Conservation (phyloP, 768 basidiomycete genomes). For the Suillus lakei region DNA sequence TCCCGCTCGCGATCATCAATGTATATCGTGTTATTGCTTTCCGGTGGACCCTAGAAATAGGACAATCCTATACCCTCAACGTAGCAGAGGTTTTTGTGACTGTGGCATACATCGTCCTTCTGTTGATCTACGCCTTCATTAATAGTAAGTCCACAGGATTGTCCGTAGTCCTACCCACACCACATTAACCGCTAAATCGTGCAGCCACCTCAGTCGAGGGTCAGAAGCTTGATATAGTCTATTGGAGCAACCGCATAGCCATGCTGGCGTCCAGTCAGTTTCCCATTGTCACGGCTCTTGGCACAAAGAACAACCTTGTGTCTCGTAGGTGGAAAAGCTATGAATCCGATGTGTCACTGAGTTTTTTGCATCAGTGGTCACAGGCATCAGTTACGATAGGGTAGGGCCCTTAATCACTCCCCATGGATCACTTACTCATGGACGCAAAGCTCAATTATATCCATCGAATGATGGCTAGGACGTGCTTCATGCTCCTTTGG, state of each 20-base stretch:
- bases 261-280: constrained; percentile 40
- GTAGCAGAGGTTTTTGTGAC: constrained; percentile 45
- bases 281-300: constrained; percentile 46
- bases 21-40: constrained; percentile 41
- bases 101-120: constrained; percentile 39
- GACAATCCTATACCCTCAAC: constrained; percentile 40
- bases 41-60: constrained; percentile 40
- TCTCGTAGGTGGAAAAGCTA: constrained; percentile 17
- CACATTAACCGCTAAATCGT: background rate
- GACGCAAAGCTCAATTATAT: constrained; percentile 37
- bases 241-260: constrained; percentile 39
- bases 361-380: constrained; percentile 19
- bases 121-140: constrained; percentile 42
- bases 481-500: constrained; percentile 50
- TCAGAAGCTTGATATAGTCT: constrained; percentile 25
- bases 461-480: constrained; percentile 53
- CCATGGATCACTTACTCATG: background rate
- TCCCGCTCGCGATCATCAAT: constrained; percentile 40
- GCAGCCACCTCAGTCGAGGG: constrained; percentile 27
- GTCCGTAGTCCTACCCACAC: background rate
- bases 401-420: constrained; percentile 6
- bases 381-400: constrained; percentile 27
- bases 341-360: background rate
- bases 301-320: constrained; percentile 45
- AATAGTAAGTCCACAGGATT: constrained; percentile 38